Conservation (phyloP, 208 protist species). For the Angomonas ambiguus region DNA sequence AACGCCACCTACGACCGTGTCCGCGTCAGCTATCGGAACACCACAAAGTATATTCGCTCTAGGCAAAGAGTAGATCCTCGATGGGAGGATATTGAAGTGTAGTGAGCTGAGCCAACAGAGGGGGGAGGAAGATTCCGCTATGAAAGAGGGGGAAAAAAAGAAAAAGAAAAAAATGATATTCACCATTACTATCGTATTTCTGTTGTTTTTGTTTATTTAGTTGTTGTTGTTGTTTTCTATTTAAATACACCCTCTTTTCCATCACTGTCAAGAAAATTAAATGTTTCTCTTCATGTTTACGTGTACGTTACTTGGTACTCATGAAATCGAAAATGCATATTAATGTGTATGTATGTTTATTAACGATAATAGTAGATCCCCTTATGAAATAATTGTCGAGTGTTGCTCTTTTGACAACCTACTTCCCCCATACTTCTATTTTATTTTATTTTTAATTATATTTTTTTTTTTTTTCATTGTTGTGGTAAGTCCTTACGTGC, state of each 20-base stretch:
- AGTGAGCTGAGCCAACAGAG: constrained; percentile 9
- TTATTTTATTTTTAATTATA: constrained; percentile 4
- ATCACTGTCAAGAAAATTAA: too few species aligned
- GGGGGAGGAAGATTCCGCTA: too few species aligned
- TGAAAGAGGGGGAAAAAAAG: too few species aligned
- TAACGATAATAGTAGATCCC: too few species aligned
- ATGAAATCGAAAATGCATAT: too few species aligned
- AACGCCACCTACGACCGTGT: constrained; percentile 25
- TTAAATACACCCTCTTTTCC: too few species aligned
- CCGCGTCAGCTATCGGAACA: constrained; percentile 59
- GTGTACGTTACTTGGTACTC: too few species aligned
- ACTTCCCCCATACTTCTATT: too few species aligned
- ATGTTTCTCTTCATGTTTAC: too few species aligned
- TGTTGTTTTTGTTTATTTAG: background rate
- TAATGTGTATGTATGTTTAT: too few species aligned
- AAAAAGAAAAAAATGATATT: constrained; percentile 1
- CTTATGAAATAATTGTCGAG: too few species aligned
- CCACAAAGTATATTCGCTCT: constrained; percentile 65
- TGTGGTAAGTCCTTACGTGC: constrained; percentile 1
- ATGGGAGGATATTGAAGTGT: constrained; percentile 74
- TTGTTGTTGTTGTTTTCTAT: background rate
- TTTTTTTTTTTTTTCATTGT: constrained; percentile 24
- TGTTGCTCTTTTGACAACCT: too few species aligned
- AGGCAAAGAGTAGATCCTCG: constrained; percentile 51
- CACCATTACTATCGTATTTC: background rate